Conservation (phyloP, 495 filamentous ascomycete genomes). For the Neurospora sublineolata region DNA sequence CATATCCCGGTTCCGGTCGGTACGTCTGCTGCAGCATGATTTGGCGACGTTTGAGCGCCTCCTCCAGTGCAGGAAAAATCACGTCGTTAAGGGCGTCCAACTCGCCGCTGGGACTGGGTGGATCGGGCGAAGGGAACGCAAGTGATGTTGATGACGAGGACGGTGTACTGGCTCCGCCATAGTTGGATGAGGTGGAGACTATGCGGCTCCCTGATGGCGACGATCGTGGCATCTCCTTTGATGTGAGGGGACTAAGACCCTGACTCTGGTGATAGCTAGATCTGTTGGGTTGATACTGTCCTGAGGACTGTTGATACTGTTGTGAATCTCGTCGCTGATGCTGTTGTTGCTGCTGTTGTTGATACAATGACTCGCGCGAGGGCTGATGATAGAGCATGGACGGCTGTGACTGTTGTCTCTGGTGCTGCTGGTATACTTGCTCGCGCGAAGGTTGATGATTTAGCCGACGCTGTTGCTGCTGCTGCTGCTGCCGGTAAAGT, state of each 20-base stretch:
- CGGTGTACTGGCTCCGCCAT: background rate
- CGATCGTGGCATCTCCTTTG: slow-evolving; percentile 15
- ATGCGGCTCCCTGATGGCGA: slow-evolving; percentile 3
- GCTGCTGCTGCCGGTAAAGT: slow-evolving; percentile 3
- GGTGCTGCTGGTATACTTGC: background rate
- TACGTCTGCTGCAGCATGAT: slow-evolving; percentile 48
- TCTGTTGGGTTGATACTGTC: slow-evolving; percentile 1
- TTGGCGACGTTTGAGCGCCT: slow-evolving; percentile 71
- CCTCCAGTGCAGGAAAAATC: slow-evolving; percentile 80
- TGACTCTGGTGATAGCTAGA: slow-evolving; percentile 4
- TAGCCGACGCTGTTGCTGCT: slow-evolving; percentile 17
- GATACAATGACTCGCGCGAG: slow-evolving; percentile 1
- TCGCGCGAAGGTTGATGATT: slow-evolving; percentile 1
- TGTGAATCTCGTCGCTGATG: background rate
- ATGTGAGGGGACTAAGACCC: slow-evolving; percentile 7
- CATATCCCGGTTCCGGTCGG: slow-evolving; percentile 25
- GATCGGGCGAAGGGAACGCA: slow-evolving; percentile 34
- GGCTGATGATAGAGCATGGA: background rate
- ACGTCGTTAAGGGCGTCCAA: slow-evolving; percentile 63
- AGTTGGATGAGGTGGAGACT: background rate
- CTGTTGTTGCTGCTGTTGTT: slow-evolving; percentile 1
- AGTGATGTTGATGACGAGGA: slow-evolving; percentile 12
- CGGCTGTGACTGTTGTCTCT: slow-evolving; percentile 7
- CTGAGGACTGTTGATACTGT: background rate
- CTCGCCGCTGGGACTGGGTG: slow-evolving; percentile 35